phyloP scores from a whole-genome alignment of 1,139 yeast species.

The Blastobotrys capitulatus region DNA sequence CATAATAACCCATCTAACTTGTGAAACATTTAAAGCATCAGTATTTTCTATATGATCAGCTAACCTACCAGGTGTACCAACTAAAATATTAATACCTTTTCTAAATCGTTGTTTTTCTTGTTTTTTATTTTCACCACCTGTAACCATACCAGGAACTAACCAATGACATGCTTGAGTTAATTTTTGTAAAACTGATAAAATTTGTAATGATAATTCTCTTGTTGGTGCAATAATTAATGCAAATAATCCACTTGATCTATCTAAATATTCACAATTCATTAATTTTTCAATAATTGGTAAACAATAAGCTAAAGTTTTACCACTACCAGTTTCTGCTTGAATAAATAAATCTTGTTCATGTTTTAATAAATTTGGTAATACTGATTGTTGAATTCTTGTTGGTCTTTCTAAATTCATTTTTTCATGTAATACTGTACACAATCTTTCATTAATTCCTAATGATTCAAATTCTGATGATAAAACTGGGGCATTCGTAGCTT shows the following conservation, averaged over 20 bases:
- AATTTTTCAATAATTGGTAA: slow-evolving; percentile 75
- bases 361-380: slow-evolving; percentile 60
- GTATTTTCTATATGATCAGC: slow-evolving; percentile 93
- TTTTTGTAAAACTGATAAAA: slow-evolving; percentile 70
- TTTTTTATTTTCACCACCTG: slow-evolving; percentile 93
- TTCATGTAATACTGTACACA: slow-evolving; percentile 52
- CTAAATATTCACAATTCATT: slow-evolving; percentile 49
- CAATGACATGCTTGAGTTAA: slow-evolving; percentile 64
- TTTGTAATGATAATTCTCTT: slow-evolving; percentile 90
- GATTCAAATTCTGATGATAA: slow-evolving; percentile 61
- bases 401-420: slow-evolving; percentile 63
- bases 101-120: slow-evolving; percentile 86
- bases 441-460: slow-evolving; percentile 55
- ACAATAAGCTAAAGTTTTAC: slow-evolving; percentile 82
- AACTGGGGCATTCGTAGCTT: slow-evolving; percentile 84
- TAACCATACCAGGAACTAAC: slow-evolving; percentile 86
- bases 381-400: slow-evolving; percentile 78
- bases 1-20: slow-evolving; percentile 74
- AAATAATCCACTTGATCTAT: slow-evolving; percentile 77
- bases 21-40: slow-evolving; percentile 59
- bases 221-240: slow-evolving; percentile 90
- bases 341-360: slow-evolving; percentile 64
- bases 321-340: slow-evolving; percentile 95
- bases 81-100: slow-evolving; percentile 82
- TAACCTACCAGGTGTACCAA: slow-evolving; percentile 89